Evolutionary conservation across 2,329 filamentous ascomycete species (phyloP), one percentile per base, ranked within the genome.

Genomic region (Trichoderma polysporum): DNA sequence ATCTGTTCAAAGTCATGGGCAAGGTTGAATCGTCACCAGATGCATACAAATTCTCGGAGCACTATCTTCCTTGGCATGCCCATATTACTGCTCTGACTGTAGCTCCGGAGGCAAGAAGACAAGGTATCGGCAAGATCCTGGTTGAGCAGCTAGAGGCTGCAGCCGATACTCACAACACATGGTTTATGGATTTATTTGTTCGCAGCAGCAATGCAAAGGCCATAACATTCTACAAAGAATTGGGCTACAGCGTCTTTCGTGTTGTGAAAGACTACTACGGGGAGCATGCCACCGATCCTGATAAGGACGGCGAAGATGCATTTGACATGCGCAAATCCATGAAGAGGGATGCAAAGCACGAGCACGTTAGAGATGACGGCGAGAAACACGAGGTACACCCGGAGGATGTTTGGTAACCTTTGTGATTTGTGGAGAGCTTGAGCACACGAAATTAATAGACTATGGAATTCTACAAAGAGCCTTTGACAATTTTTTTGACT

Each of bases 31-130:
- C 93, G 70, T 96, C 93, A 64, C 90, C 91, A 17, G 84, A 91
- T 52, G 88, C 89, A 62, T 87, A 91, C 77, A 85, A 88, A 68
- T 88, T 88, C 74, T 95, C 92, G 58, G 85, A 90, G 74, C 93
- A 97, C 81, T 97, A 96, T 81, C 90, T 97, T n/a, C 94, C 94
- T n/a, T 98, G 93, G 92, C 95, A 99, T 81, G 94, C 93, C 22
- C 95, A 99, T 80, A 97, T 99, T 76, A 99, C 95, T 4, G 95
- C 94, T 39, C 84, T 99, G 60, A 98, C 95, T 0, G 92, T 99
- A 22, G 90, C 94, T 0, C 95, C 95, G 0, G 88, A 90, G 66
- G 93, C 93, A 58, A 90, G 95, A 31, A 88, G 95, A 50, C 85
- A 95, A 17, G 94, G 95, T 17, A 91, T 97, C 73, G 95, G 94